Evolutionary conservation across 2,329 filamentous ascomycete species (phyloP), one percentile per base, ranked within the genome.

Genomic region (Lasiodiplodia sp.): DNA sequence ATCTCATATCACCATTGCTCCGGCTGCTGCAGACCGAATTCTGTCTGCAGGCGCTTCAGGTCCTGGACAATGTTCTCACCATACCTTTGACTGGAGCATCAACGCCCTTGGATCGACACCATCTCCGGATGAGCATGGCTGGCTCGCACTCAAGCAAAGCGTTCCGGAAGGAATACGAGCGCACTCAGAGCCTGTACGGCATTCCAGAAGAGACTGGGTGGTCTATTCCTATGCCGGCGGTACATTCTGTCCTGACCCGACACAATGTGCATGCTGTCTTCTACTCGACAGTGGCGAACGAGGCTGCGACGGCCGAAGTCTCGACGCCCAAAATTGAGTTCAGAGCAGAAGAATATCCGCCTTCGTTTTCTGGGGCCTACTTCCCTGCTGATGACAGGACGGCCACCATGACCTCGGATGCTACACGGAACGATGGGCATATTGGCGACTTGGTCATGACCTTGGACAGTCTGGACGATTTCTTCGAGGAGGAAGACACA

Each of bases 61-160:
- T 99, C 0, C 84, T 99, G 69, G 96, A 99, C 79, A 92, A 95
- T 72, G 96, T 98, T 73, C 97, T 97, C 87, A 93, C 92, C 34
- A 95, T 98, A 84, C 94, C 94, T 0, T 25, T 65, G 51, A 49
- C 38, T 31, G 92, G 93, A 4, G 94, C 92, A 3, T 72, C 78
- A 5, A 84, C 81, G 38, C 92, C 95, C 1, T 93, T 97, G 87
- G 96, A 98, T 79, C 93, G 92, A 74, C 93, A 97, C 74, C 94
- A 98, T 76, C 83, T 99, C 69, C 90, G 96, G 49, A 99, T 99
- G 96, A 98, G 95, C 79, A 97, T 99, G 93, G 94, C 94, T 5
- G 91, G 92, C 14, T 90, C 92, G 1, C 93, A 94, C 2, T 96
- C 94, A 0, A 84, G 79, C 67, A 91, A 92, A 73, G 89, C 91